Conservation (phyloP, 1,139 yeast genomes). For the Pichia kudriavzevii region DNA sequence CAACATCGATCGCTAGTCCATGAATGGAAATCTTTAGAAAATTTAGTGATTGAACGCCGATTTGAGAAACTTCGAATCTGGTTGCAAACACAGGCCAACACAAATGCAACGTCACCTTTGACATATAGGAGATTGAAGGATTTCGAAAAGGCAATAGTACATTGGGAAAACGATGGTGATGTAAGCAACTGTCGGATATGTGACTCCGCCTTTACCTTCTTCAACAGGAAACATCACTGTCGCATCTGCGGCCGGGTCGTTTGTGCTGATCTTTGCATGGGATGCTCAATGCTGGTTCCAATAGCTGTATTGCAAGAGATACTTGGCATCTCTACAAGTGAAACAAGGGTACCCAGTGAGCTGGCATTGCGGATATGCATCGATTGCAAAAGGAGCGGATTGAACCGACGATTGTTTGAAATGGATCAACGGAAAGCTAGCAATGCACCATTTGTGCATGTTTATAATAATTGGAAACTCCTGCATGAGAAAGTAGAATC, state of each 20-base stretch:
- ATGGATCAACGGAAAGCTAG: constrained; percentile 28
- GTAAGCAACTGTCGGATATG: constrained; percentile 61
- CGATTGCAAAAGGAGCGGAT: constrained; percentile 56
- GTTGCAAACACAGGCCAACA: no score
- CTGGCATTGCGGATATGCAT: constrained; percentile 50
- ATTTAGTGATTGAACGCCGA: constrained; percentile 57
- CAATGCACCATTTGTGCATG: constrained; percentile 26
- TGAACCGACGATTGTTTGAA: constrained; percentile 47
- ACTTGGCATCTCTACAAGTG: no score
- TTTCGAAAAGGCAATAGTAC: constrained; percentile 47
- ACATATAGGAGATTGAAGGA: constrained; percentile 13
- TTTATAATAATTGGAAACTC: constrained; percentile 31
- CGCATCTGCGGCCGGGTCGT: constrained; percentile 64
- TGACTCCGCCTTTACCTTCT: constrained; percentile 44
- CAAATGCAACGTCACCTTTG: no score
- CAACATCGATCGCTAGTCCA: constrained; percentile 34
- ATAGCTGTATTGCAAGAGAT: constrained; percentile 34
- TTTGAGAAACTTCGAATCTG: constrained; percentile 36
- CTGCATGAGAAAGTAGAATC: constrained; percentile 32
- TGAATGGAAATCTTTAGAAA: constrained; percentile 40
- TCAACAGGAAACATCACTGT: constrained; percentile 57
- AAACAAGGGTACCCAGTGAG: constrained; percentile 2
- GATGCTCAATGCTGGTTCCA: constrained; percentile 72
- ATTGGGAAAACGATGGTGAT: constrained; percentile 59
- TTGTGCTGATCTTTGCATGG: constrained; percentile 56